Percentiles rank a stretch among this genome's conserved stretches.
phyloP scores from a whole-genome alignment of 2,329 filamentous ascomycete species.

The Alternaria viburni region DNA sequence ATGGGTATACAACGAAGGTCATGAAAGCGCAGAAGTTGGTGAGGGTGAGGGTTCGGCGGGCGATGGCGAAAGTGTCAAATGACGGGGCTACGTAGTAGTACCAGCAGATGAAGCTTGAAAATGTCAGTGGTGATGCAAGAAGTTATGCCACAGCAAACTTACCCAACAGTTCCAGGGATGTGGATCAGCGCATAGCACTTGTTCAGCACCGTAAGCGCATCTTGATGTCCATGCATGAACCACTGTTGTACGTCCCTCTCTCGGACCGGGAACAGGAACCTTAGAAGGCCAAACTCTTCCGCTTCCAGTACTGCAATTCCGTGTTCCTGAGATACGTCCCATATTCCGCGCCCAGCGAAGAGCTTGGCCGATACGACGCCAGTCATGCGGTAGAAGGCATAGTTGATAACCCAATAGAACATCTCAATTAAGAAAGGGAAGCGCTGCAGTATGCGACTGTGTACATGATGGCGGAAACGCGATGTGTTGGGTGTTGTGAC shows the following conservation, averaged over 20 bases:
- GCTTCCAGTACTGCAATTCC: constrained; percentile 62
- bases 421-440: constrained; percentile 75
- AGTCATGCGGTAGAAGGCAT: constrained; percentile 68
- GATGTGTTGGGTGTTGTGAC: constrained; percentile 65
- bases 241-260: constrained; percentile 63
- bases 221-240: constrained; percentile 62
- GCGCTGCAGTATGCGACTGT: constrained; percentile 69
- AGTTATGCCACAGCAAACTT: constrained; percentile 20
- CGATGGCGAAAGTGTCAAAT: constrained; percentile 53
- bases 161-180: constrained; percentile 67
- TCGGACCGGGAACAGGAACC: constrained; percentile 60
- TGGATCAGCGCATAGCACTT: constrained; percentile 66
- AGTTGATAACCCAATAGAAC: constrained; percentile 75
- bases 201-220: constrained; percentile 62
- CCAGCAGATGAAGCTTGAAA: constrained; percentile 65
- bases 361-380: constrained; percentile 58
- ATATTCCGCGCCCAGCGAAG: constrained; percentile 61
- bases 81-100: constrained; percentile 66
- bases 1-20: constrained; percentile 60
- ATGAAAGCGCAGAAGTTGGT: constrained; percentile 62
- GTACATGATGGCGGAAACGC: constrained; percentile 65
- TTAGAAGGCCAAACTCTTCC: constrained; percentile 59
- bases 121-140: constrained; percentile 19
- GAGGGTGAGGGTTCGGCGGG: constrained; percentile 56
- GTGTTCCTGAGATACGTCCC: constrained; percentile 63